Evolutionary conservation across 2,329 filamentous ascomycete genomes (phyloP).

Genomic region (Monilinia polystroma): DNA sequence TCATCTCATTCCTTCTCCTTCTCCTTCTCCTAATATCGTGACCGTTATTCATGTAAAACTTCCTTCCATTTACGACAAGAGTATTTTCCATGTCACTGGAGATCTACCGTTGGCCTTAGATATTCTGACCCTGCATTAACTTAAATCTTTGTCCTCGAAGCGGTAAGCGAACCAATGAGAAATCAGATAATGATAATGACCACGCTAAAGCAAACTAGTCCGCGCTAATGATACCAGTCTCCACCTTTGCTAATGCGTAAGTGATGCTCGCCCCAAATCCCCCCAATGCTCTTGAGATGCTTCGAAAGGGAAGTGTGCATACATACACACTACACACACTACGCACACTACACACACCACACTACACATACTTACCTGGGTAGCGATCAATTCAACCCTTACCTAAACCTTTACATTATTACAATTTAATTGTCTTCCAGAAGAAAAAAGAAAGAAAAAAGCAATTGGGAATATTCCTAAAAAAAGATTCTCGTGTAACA

Average conservation of each 20-base stretch:
- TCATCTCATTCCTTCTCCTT: not conserved
- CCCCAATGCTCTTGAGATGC: not conserved
- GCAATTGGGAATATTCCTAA: not conserved
- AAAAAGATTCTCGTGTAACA: not conserved
- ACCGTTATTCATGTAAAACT: not conserved
- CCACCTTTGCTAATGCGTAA: conserved; percentile 7
- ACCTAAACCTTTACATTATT: not conserved
- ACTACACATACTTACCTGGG: too few relatives aligned
- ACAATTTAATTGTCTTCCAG: too few relatives aligned
- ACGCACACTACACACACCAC: too few relatives aligned
- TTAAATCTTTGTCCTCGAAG: not conserved
- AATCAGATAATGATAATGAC: conserved; percentile 16
- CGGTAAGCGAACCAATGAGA: conserved; percentile 10
- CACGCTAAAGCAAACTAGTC: conserved; percentile 10
- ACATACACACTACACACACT: not conserved
- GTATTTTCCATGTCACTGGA: not conserved
- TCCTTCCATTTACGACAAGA: not conserved
- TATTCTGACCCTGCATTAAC: not conserved
- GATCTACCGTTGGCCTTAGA: conserved; percentile 2
- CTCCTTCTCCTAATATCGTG: not conserved
- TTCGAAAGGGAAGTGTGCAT: not conserved
- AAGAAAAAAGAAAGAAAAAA: not conserved
- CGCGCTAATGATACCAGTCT: not conserved
- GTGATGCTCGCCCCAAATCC: conserved; percentile 11
- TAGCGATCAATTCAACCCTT: not conserved